Conservation (phyloP, 228 moss, liverwort and hornwort genomes). For the Sphagnum fallax region DNA sequence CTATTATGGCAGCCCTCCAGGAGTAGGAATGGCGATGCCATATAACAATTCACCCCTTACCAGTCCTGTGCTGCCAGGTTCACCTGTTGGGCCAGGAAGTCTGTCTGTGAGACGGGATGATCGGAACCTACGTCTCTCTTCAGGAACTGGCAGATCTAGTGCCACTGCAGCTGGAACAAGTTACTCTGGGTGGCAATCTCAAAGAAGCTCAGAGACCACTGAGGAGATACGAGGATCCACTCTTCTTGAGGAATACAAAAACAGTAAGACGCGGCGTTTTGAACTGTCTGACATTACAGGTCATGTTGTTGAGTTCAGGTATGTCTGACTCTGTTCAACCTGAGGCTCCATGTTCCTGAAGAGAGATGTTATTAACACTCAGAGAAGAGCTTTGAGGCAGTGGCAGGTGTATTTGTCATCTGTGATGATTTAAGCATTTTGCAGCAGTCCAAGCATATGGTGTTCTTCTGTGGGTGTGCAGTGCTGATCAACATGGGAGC, state of each 20-base stretch:
- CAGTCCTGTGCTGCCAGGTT: constrained; percentile 93
- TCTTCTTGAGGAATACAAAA: constrained; percentile 91
- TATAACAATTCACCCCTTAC: constrained; percentile 86
- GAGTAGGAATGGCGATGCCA: constrained; percentile 73
- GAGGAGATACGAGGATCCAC: constrained; percentile 79
- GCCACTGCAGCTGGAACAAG: constrained; percentile 21
- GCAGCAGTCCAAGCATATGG: too few species aligned
- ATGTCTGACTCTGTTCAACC: neutral
- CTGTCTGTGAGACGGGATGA: constrained; percentile 65
- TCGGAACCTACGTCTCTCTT: constrained; percentile 61
- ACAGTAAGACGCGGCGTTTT: constrained; percentile 90
- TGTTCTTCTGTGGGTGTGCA: constrained; percentile 18
- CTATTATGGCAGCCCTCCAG: constrained; percentile 94
- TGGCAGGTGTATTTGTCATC: too few species aligned
- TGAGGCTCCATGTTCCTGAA: too few species aligned
- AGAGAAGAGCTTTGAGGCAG: too few species aligned
- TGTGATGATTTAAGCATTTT: too few species aligned
- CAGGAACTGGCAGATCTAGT: constrained; percentile 56
- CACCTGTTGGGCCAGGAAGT: constrained; percentile 70
- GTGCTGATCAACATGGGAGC: constrained; percentile 98
- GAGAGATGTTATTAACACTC: too few species aligned
- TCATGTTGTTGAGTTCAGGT: constrained; percentile 99
- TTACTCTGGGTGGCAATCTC: constrained; percentile 77
- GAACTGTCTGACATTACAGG: constrained; percentile 91
- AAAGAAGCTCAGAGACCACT: constrained; percentile 55